A percentile compares a stretch with the other conserved stretches of the same genome.
Conservation (phyloP, 305 asterid genomes). For the Fraxinus xanthoxyloides region DNA sequence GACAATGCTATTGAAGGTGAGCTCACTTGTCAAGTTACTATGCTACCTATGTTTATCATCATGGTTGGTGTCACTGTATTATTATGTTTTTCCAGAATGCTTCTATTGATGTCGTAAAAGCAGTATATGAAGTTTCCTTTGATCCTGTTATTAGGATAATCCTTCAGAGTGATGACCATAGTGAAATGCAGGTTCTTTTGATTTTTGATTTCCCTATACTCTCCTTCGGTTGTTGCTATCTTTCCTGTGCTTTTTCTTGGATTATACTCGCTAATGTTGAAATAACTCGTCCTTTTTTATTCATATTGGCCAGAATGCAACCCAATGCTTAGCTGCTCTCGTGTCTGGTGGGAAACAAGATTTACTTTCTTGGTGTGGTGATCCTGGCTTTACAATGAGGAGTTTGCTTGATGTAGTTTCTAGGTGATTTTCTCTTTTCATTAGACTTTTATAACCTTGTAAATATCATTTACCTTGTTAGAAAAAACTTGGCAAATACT, state of each 20-base stretch:
- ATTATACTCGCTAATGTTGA: slow-evolving; percentile 7
- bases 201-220: slow-evolving; percentile 17
- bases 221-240: slow-evolving; percentile 16
- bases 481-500: neutral
- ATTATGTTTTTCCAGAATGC: slow-evolving; percentile 56
- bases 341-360: slow-evolving; percentile 89
- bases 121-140: slow-evolving; percentile 69
- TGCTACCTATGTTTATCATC: neutral
- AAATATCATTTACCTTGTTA: neutral
- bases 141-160: slow-evolving; percentile 66
- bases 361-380: slow-evolving; percentile 76
- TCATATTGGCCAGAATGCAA: slow-evolving; percentile 64
- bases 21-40: slow-evolving; percentile 18
- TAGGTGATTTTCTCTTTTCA: slow-evolving; percentile 47
- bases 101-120: slow-evolving; percentile 73
- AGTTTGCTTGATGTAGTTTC: slow-evolving; percentile 95
- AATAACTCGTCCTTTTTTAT: slow-evolving; percentile 25
- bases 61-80: slow-evolving; percentile 15
- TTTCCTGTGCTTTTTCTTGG: slow-evolving; percentile 13
- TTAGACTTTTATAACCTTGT: neutral
- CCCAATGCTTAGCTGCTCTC: slow-evolving; percentile 87
- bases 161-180: slow-evolving; percentile 82
- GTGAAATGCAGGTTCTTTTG: slow-evolving; percentile 82
- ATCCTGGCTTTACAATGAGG: slow-evolving; percentile 82
- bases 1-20: slow-evolving; percentile 81